These are phyloP conservation scores for Macrotyloma uniflorum DNA, from an alignment of 306 rosid species.

Conservation along the genomic window DNA sequence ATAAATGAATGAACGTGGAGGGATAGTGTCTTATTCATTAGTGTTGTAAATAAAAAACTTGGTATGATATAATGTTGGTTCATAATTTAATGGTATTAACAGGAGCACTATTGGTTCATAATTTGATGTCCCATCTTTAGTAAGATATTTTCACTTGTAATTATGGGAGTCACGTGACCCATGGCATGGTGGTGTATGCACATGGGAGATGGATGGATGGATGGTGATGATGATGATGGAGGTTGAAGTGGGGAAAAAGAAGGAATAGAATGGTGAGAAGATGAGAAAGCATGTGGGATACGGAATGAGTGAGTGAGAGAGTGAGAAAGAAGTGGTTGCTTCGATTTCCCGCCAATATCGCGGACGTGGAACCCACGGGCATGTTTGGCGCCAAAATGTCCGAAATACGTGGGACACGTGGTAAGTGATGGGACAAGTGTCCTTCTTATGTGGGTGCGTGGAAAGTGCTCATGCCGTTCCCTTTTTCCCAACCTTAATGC, in stretches of 20 bases:
- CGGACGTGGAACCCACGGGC: slow-evolving; percentile 37
- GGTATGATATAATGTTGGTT: no score
- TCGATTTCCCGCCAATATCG: slow-evolving; percentile 43
- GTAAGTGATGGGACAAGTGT: slow-evolving; percentile 27
- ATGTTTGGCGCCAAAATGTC: slow-evolving; percentile 40
- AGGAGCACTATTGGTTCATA: neutral
- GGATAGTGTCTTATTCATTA: slow-evolving; percentile 4
- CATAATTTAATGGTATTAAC: neutral
- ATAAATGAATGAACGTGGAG: neutral
- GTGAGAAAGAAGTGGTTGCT: slow-evolving; percentile 22
- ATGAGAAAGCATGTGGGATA: slow-evolving; percentile 22
- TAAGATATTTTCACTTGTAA: slow-evolving; percentile 20
- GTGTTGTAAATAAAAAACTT: neutral
- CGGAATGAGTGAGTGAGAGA: slow-evolving; percentile 3
- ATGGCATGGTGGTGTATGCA: neutral
- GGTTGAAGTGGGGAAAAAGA: neutral
- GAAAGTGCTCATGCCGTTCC: slow-evolving; percentile 36
- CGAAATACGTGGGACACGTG: slow-evolving; percentile 25
- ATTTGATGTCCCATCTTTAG: slow-evolving; percentile 4
- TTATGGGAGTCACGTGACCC: slow-evolving; percentile 43
- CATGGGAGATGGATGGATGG: slow-evolving; percentile 21
- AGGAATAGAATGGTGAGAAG: neutral
- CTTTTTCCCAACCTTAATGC: neutral
- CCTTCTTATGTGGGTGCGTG: slow-evolving; percentile 29
- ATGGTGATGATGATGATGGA: no score